phyloP scores from a whole-genome alignment of 2,329 filamentous ascomycete species.

The Achaetomium macrosporum region DNA sequence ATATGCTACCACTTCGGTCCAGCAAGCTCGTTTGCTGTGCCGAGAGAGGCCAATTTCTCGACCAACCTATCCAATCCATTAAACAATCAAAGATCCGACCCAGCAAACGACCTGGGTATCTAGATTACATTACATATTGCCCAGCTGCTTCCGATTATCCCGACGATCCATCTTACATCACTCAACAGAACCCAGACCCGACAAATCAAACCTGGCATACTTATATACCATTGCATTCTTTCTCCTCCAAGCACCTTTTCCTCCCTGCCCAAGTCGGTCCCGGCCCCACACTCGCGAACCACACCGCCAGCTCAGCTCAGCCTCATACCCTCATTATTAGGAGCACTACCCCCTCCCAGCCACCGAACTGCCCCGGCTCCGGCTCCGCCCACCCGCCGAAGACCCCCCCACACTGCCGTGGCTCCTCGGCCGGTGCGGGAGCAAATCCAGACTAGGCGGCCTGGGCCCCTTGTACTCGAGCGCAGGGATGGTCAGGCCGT shows the following conservation, averaged over 20 bases:
- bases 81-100: neutral
- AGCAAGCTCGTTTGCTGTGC: no score
- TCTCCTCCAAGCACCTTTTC: no score
- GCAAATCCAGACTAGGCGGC: constrained; percentile 14
- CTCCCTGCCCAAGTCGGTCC: no score
- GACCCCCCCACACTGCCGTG: constrained; percentile 1
- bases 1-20: no score
- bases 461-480: constrained; percentile 37
- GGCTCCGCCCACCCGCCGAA: constrained; percentile 2
- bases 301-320: no score
- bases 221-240: no score
- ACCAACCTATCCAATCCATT: no score
- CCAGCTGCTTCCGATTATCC: neutral
- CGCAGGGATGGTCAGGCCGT: constrained; percentile 78
- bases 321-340: neutral
- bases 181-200: no score
- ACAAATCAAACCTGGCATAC: no score
- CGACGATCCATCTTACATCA: no score
- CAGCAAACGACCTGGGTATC: neutral
- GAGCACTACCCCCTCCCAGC: neutral
- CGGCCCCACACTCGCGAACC: no score
- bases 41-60: no score
- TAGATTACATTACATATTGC: neutral
- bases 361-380: neutral
- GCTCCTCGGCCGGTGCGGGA: constrained; percentile 2